Evolutionary conservation across 176 grass and related monocot genomes (phyloP), one percentile per base, ranked within the genome.

Genomic region (Pharus latifolius): DNA sequence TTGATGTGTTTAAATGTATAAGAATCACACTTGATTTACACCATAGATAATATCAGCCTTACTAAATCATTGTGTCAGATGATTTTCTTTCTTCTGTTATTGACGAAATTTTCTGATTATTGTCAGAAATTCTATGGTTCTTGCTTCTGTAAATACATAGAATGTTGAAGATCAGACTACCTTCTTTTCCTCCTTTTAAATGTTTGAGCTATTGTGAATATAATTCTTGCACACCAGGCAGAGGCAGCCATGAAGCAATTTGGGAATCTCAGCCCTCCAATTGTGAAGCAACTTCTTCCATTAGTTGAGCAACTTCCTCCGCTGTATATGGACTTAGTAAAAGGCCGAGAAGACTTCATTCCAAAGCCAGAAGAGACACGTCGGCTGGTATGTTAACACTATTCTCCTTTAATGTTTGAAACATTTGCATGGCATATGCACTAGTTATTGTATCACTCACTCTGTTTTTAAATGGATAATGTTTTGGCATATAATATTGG

Each of bases 261-360:
- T 60, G 75, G 91, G 82, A 99, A 83, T 78, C 47, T 99, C 65
- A 85, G 90, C 65, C 95, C 79, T 50, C 95, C 95, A 78, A 81
- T 88, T 23, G 80, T 99, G 81, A 99, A 84, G 53, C 95, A 99
- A 83, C 82, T 99, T 63, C 75, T 99, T 41, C 95, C 95, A 10
- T 85, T 99, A 53, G 68, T 99, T 64, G 87, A 99, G 70, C 95
- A 99, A 85, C 90, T 94, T 75, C 90, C 90, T 59, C 95, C 95
- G 3, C 49, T 99, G 71, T 99, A 99, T 75, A 99, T 86, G 87
- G 90, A 99, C 60, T 88, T 99, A 20, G 75, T 82, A 45, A 83
- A 94, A 18, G 95, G 95, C 57, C 84, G 95, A 75, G 95, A 99
- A 83, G 95, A 99, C 48, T 99, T 94, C 38, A 84, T 58, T 81